A percentile compares a stretch with the other conserved stretches of the same genome.
Evolutionary conservation across 2,329 filamentous ascomycete species (phyloP).

Genomic region (Alternaria ventricosa): DNA sequence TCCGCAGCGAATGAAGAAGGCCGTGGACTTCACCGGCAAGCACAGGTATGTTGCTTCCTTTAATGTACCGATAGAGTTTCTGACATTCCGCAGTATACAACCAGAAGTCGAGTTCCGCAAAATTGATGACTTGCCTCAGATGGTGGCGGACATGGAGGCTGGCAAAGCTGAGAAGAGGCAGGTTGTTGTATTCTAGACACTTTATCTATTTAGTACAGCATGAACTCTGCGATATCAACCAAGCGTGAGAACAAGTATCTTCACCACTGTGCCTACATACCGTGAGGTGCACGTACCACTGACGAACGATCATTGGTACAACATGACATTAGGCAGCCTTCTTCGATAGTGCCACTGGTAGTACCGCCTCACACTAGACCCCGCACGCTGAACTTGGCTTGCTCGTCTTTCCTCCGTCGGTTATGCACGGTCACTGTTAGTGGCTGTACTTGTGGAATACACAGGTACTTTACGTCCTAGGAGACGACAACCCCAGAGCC

Average conservation of each 20-base stretch:
- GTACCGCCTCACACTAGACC: not conserved
- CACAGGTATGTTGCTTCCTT: slow-evolving; percentile 31
- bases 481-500: not conserved
- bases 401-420: not conserved
- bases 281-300: not conserved
- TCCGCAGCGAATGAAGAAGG: slow-evolving; percentile 53
- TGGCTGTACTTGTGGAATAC: not conserved
- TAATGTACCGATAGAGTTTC: not conserved
- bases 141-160: slow-evolving; percentile 50
- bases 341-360: not conserved
- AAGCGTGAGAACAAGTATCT: not conserved
- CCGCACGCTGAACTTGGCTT: not conserved
- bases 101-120: slow-evolving; percentile 50
- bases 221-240: not conserved
- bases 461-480: not conserved
- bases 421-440: not conserved
- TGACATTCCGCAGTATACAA: slow-evolving; percentile 38
- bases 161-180: slow-evolving; percentile 48
- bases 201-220: not conserved
- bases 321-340: not conserved
- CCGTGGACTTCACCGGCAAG: slow-evolving; percentile 53
- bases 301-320: not conserved
- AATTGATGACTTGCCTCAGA: slow-evolving; percentile 49
- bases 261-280: not conserved
- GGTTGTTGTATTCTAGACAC: slow-evolving; percentile 44